Evolutionary conservation across 495 filamentous ascomycete genomes (phyloP).

Genomic region (Thozetella sp.): DNA sequence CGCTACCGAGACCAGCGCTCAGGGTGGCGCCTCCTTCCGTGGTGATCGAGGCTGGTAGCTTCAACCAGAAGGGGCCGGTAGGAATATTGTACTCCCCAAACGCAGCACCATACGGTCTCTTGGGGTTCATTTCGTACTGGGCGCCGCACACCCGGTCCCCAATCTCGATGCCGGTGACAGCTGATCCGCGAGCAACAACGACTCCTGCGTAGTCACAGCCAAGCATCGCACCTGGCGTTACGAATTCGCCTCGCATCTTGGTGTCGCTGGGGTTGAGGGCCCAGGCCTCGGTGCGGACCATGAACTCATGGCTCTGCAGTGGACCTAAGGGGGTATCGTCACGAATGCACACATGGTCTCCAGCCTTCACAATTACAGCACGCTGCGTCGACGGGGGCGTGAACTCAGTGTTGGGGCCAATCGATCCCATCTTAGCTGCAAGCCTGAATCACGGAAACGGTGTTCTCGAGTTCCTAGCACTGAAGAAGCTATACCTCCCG

Average conservation of each 20-base stretch:
- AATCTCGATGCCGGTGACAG: constrained; percentile 2
- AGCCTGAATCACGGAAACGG: too few relatives aligned
- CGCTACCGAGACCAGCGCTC: constrained; percentile 23
- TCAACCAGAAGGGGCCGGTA: background rate
- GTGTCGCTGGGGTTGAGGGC: constrained; percentile 46
- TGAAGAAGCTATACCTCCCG: too few relatives aligned
- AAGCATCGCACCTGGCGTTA: constrained; percentile 29
- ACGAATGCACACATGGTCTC: too few relatives aligned
- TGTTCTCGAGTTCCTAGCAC: too few relatives aligned
- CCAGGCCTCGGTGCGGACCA: constrained; percentile 23
- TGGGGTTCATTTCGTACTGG: background rate
- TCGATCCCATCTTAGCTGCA: too few relatives aligned
- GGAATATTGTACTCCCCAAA: background rate
- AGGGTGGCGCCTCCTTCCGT: constrained; percentile 25
- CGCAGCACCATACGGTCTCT: background rate
- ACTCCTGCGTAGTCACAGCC: constrained; percentile 45
- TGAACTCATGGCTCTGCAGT: too few relatives aligned
- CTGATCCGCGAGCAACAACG: constrained; percentile 32
- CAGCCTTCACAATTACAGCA: too few relatives aligned
- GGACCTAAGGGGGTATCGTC: too few relatives aligned
- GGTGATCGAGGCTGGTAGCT: constrained; percentile 9
- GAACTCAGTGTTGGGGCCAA: too few relatives aligned
- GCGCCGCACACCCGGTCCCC: background rate
- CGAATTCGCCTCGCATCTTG: constrained; percentile 37
- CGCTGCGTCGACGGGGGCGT: too few relatives aligned